Evolutionary conservation across 352 stramenopile species (phyloP).

Genomic region (Globisporangium carolinianum): DNA sequence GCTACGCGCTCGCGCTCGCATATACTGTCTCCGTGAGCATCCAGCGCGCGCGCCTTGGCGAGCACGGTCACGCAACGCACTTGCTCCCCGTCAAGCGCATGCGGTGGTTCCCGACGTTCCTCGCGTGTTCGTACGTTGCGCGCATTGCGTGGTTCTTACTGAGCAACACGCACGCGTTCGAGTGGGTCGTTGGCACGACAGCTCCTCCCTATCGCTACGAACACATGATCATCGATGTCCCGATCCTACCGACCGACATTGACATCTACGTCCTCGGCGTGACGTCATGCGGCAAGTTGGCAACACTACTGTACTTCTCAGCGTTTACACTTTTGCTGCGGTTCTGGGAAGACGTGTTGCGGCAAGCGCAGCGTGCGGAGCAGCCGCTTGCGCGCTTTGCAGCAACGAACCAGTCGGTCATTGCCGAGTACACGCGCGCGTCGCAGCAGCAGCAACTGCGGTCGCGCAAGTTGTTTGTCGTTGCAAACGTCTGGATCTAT

Average conservation of each 20-base stretch:
- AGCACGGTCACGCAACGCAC: conserved; percentile 80
- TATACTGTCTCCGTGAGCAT: conserved; percentile 76
- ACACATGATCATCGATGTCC: conserved; percentile 70
- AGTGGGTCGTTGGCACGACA: conserved; percentile 51
- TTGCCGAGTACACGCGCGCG: conserved; percentile 58
- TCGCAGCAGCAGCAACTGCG: conserved; percentile 33
- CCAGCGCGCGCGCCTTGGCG: conserved; percentile 53
- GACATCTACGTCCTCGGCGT: conserved; percentile 80
- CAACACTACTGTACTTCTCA: conserved; percentile 77
- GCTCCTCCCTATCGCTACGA: conserved; percentile 41
- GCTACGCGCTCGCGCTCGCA: conserved; percentile 52
- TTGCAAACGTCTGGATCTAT: conserved; percentile 82
- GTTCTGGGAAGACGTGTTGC: conserved; percentile 76
- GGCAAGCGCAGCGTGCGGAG: conserved; percentile 41
- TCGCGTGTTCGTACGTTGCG: conserved; percentile 62
- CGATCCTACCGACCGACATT: conserved; percentile 64
- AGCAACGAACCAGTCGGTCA: conserved; percentile 56
- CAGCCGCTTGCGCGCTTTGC: conserved; percentile 53
- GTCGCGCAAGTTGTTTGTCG: conserved; percentile 58
- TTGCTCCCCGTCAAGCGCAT: conserved; percentile 74
- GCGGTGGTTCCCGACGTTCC: conserved; percentile 79
- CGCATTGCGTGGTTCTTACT: conserved; percentile 72
- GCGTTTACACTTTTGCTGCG: conserved; percentile 73
- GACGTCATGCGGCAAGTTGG: conserved; percentile 65
- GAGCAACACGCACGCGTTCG: conserved; percentile 75